phyloP scores from a whole-genome alignment of 768 basidiomycete genomes.

The Kwoniella dejecticola region DNA sequence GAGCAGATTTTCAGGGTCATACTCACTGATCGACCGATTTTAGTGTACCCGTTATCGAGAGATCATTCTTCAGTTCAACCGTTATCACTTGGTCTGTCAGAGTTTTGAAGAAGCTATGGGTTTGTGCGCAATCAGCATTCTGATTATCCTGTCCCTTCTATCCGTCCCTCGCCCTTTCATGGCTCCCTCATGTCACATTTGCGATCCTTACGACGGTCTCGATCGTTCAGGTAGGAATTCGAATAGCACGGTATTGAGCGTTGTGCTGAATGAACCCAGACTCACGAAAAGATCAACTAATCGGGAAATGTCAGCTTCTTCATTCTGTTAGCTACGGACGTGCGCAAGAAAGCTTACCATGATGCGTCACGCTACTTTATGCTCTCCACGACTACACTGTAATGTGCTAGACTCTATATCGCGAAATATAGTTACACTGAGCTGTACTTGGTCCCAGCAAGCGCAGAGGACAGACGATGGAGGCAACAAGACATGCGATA shows the following conservation, averaged over 20 bases:
- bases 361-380: background rate
- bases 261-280: no score
- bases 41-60: slow-evolving; percentile 89
- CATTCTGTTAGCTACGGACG: background rate
- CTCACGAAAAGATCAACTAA: slow-evolving; percentile 53
- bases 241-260: no score
- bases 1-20: no score
- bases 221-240: no score
- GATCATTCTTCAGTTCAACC: slow-evolving; percentile 97
- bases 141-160: no score
- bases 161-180: no score
- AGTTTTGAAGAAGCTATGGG: slow-evolving; percentile 93
- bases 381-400: background rate
- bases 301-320: background rate
- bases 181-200: no score
- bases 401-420: no score
- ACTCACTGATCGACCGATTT: slow-evolving; percentile 98
- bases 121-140: no score
- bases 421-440: no score
- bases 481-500: background rate
- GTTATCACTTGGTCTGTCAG: slow-evolving; percentile 95
- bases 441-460: no score
- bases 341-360: slow-evolving; percentile 28
- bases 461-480: background rate
- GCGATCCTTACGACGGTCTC: no score